phyloP scores from a whole-genome alignment of 139 green algal genomes.

The Pycnococcus provasolii region DNA sequence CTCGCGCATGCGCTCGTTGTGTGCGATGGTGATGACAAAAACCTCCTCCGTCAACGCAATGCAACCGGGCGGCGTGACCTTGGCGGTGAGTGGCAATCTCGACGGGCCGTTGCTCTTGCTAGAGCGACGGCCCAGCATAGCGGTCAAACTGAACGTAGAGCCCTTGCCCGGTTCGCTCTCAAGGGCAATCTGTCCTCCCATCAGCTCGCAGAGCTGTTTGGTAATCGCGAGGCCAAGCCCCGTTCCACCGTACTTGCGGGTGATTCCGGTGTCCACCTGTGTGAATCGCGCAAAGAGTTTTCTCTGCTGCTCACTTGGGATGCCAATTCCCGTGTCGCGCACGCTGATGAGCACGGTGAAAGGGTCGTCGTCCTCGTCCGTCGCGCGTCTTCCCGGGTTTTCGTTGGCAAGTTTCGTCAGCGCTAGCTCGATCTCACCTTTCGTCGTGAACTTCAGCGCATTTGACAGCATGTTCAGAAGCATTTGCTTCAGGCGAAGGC shows the following conservation, averaged over 20 bases:
- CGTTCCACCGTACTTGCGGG: constrained; percentile 42
- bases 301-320: neutral
- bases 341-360: neutral
- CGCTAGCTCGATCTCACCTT: constrained; percentile 49
- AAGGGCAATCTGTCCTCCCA: neutral
- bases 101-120: too few relatives aligned
- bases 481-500: constrained; percentile 51
- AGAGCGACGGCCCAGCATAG: too few relatives aligned
- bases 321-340: constrained; percentile 10
- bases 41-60: neutral
- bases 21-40: neutral
- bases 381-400: neutral
- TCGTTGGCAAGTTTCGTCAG: neutral
- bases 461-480: constrained; percentile 78
- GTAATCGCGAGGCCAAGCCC: constrained; percentile 64
- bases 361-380: neutral
- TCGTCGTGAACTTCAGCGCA: constrained; percentile 73
- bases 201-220: constrained; percentile 43
- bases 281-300: constrained; percentile 11
- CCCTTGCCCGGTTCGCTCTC: neutral
- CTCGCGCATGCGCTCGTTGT: neutral
- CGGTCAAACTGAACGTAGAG: neutral
- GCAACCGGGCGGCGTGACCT: neutral
- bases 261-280: constrained; percentile 8
- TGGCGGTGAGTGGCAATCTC: neutral